A percentile compares a stretch with the other conserved stretches of the same genome.
Evolutionary conservation across 352 stramenopile species (phyloP).

Genomic region (Hyaloperonospora brassicae): DNA sequence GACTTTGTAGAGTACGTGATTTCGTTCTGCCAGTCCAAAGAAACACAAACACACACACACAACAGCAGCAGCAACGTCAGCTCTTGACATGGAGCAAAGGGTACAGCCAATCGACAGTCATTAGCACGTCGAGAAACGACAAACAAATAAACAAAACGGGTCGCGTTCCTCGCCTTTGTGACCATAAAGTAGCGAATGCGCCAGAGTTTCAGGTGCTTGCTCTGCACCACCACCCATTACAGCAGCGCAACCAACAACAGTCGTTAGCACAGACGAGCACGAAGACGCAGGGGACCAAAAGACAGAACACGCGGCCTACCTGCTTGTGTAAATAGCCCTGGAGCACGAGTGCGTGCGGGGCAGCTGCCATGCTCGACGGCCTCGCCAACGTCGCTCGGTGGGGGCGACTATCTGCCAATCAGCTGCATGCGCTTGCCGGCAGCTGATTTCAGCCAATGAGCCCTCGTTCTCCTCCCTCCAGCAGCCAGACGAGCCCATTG

Average conservation of each 20-base stretch:
- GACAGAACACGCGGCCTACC: conserved; percentile 18
- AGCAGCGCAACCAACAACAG: neutral
- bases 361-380: conserved; percentile 25
- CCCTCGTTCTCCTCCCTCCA: neutral
- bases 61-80: neutral
- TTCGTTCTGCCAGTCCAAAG: conserved; percentile 36
- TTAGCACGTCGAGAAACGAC: too few species aligned
- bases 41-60: neutral
- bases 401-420: neutral
- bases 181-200: conserved; percentile 83
- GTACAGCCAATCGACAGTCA: too few species aligned
- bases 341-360: conserved; percentile 45
- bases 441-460: conserved; percentile 1
- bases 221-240: conserved; percentile 27
- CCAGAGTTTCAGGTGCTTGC: conserved; percentile 80
- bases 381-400: too few species aligned
- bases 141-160: too few species aligned
- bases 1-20: conserved; percentile 79
- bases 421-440: too few species aligned
- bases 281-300: neutral
- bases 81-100: neutral
- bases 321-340: conserved; percentile 85
- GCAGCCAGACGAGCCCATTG: too few species aligned
- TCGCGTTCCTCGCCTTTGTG: conserved; percentile 38
- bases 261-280: conserved; percentile 1